Evolutionary conservation across 2,329 filamentous ascomycete genomes (phyloP).

Genomic region (Blastomyces parvus): DNA sequence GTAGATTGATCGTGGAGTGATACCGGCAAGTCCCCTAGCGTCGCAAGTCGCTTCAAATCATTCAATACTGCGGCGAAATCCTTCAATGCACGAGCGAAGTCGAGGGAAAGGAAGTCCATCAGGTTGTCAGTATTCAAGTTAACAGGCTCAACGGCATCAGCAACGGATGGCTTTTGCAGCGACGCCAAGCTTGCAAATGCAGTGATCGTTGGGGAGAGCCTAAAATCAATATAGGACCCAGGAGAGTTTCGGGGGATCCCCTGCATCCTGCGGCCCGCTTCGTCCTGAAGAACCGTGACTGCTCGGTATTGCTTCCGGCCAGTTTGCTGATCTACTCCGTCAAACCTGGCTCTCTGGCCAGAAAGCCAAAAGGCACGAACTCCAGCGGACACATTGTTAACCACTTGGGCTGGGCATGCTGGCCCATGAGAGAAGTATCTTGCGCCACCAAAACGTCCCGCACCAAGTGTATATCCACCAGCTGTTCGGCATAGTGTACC

Average conservation of each 20-base stretch:
- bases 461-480: constrained; percentile 73
- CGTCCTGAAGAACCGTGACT: constrained; percentile 64
- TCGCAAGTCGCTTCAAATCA: constrained; percentile 68
- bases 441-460: constrained; percentile 58
- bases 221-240: constrained; percentile 82
- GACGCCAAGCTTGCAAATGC: constrained; percentile 62
- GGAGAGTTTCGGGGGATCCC: constrained; percentile 45
- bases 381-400: constrained; percentile 90
- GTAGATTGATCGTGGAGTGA: constrained; percentile 57
- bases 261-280: constrained; percentile 59
- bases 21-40: constrained; percentile 75
- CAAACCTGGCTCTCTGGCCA: constrained; percentile 78
- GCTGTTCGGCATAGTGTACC: constrained; percentile 75
- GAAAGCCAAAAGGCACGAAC: constrained; percentile 88
- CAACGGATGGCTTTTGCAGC: constrained; percentile 23
- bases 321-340: constrained; percentile 57
- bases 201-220: constrained; percentile 79
- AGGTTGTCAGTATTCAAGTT: constrained; percentile 75
- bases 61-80: constrained; percentile 70
- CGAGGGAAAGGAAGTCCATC: constrained; percentile 71
- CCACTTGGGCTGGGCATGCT: constrained; percentile 74
- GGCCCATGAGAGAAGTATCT: constrained; percentile 88
- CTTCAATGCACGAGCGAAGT: constrained; percentile 79
- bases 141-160: constrained; percentile 36
- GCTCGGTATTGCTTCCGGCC: constrained; percentile 72